A percentile compares a stretch with the other conserved stretches of the same genome.
phyloP scores from a whole-genome alignment of 495 filamentous ascomycete genomes.

The Bombardia bombarda region DNA sequence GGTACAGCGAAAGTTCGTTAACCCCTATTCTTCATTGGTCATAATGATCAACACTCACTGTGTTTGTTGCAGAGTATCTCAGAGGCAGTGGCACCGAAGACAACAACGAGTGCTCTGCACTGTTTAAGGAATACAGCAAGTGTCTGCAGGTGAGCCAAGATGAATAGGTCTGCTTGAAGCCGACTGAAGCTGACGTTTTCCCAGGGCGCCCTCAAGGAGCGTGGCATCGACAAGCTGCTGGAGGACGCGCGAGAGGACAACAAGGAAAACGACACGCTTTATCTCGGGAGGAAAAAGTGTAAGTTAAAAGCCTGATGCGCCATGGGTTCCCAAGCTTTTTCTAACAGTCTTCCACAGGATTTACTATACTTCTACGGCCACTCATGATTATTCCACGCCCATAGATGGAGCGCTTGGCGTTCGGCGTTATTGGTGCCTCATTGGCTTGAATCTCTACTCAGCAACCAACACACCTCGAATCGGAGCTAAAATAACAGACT shows the following conservation, averaged over 20 bases:
- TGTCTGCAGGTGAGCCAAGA: constrained; percentile 60
- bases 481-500: too few species aligned
- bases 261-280: constrained; percentile 68
- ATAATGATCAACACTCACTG: too few species aligned
- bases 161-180: not conserved
- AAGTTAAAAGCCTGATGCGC: too few species aligned
- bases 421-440: too few species aligned
- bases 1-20: constrained; percentile 86
- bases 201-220: constrained; percentile 72
- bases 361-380: too few species aligned
- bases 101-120: constrained; percentile 71
- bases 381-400: not conserved
- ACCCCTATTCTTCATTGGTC: too few species aligned
- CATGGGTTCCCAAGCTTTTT: too few species aligned
- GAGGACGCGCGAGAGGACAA: constrained; percentile 77
- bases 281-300: constrained; percentile 50
- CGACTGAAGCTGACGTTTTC: not conserved
- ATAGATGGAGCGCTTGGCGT: too few species aligned
- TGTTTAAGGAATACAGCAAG: constrained; percentile 79
- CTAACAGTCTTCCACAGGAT: too few species aligned
- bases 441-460: too few species aligned
- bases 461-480: too few species aligned
- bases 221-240: constrained; percentile 78
- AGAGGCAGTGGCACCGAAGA: constrained; percentile 59
- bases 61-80: constrained; percentile 66